Evolutionary conservation across 2,329 filamentous ascomycete species (phyloP).

Genomic region (Hypoxylon sp.): DNA sequence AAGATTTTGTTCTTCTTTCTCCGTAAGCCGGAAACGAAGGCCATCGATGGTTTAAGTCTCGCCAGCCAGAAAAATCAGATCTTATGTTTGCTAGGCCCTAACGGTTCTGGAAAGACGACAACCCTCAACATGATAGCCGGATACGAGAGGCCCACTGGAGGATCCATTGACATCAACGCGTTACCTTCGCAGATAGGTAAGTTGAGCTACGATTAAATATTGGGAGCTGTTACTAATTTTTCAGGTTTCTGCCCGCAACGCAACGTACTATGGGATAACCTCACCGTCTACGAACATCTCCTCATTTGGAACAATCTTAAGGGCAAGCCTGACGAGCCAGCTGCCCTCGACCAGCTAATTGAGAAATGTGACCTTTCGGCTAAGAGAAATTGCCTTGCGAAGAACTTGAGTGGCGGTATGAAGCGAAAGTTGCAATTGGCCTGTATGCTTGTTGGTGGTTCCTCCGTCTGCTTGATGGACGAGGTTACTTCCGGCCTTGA

Average conservation of each 20-base stretch:
- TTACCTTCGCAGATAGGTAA: slow-evolving; percentile 63
- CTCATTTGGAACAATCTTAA: slow-evolving; percentile 79
- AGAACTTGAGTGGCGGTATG: slow-evolving; percentile 80
- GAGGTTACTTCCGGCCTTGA: slow-evolving; percentile 82
- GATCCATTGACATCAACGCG: slow-evolving; percentile 71
- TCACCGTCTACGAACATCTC: slow-evolving; percentile 81
- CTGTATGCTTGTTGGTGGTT: slow-evolving; percentile 84
- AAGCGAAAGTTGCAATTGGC: slow-evolving; percentile 83
- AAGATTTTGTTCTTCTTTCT: slow-evolving; percentile 54
- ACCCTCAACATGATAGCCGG: slow-evolving; percentile 78
- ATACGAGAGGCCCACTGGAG: slow-evolving; percentile 71
- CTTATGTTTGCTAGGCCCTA: slow-evolving; percentile 76
- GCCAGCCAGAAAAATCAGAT: slow-evolving; percentile 72
- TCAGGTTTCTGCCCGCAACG: slow-evolving; percentile 80
- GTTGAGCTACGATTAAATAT: slow-evolving; percentile 58
- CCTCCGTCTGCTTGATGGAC: slow-evolving; percentile 77
- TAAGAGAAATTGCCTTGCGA: slow-evolving; percentile 73
- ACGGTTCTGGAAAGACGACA: slow-evolving; percentile 80
- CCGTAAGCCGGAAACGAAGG: slow-evolving; percentile 55
- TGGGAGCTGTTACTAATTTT: slow-evolving; percentile 61
- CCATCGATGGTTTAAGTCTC: slow-evolving; percentile 74
- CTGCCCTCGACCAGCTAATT: slow-evolving; percentile 67
- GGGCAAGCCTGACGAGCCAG: slow-evolving; percentile 62
- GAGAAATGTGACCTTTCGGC: slow-evolving; percentile 74
- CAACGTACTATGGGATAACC: slow-evolving; percentile 81